Conservation (phyloP, 768 basidiomycete species). For the Leccinum arenicola region DNA sequence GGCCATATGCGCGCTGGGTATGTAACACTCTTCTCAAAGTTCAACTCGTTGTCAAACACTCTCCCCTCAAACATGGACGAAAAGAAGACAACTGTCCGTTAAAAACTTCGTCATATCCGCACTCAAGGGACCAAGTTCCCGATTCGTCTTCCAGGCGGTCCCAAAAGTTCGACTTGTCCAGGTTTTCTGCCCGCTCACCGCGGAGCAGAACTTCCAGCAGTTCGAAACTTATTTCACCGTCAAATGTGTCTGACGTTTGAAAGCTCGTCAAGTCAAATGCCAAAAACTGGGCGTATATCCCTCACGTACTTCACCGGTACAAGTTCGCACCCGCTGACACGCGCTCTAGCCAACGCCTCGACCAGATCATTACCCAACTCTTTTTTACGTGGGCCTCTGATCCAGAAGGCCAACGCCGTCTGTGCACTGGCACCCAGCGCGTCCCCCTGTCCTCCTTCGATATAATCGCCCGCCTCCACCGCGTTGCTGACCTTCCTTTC, state of each 20-base stretch:
- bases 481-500: conserved; percentile 35
- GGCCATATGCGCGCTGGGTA: no score
- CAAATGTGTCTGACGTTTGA: conserved; percentile 10
- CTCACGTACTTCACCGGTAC: conserved; percentile 39
- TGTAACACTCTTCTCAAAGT: no score
- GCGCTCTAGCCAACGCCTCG: conserved; percentile 31
- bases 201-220: conserved; percentile 1
- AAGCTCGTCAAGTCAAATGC: conserved; percentile 37
- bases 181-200: background rate
- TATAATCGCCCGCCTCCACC: conserved; percentile 38
- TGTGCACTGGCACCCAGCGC: conserved; percentile 16
- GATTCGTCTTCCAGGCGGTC: conserved; percentile 1
- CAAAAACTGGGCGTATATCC: conserved; percentile 36
- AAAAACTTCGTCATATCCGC: background rate
- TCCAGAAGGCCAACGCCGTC: conserved; percentile 25
- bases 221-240: conserved; percentile 1
- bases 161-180: background rate
- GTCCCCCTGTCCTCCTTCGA: conserved; percentile 35
- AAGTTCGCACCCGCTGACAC: conserved; percentile 31
- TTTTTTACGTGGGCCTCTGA: conserved; percentile 57
- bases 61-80: conserved; percentile 13
- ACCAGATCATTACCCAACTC: conserved; percentile 49
- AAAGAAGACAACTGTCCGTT: conserved; percentile 16
- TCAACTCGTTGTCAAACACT: conserved; percentile 16
- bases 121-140: background rate